Base-by-base conservation (phyloP, 768 basidiomycete species). In the Leccinellum rugosiceps region DNA sequence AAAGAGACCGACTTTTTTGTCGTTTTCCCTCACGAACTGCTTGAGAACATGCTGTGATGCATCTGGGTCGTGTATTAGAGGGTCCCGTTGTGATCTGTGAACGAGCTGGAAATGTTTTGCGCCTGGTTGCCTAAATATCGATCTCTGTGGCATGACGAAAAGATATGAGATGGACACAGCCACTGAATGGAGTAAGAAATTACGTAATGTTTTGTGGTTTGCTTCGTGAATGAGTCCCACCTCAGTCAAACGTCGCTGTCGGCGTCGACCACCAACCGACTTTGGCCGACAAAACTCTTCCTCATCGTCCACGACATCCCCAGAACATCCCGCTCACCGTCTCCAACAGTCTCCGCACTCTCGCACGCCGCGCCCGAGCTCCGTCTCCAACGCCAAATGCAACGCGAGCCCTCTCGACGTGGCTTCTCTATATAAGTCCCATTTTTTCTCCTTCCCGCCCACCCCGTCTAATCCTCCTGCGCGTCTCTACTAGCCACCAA, bases 101-200 rank as follows among this genome's bases (percentile, higher is more conserved):
- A 99, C 95, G 38, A 99, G 90, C 76, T 98, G 95, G 65, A 96
- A 98, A 70, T 98, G 95, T 67, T 87, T 86, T 55, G 89, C 86
- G 21, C 91, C 92, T 8, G 96, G 91, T 63, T 87, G 87, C 58
- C 93, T 86, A 77, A 92, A 99, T 61, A 94, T 82, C 14, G 94
- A 95, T 75, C 88, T 92, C 63, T 80, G 76, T 38, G 90, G 81
- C 90, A 92, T 92, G 17, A 6, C 10, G 28, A 21, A 19, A 17
- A 13, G n/a, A 21, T 43, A 25, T 38, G n/a, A 43, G 17, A 41
- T 38, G 9, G 19, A 25, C 56, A 57, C 56, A 49, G 59, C 59
- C 59, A 50, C 34, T 15, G 1, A 0, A 31, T n/a, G 17, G 41
- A 21, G 23, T n/a, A 50, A 35, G 52, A 34, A 28, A 59, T 74